These are phyloP conservation scores for Quercus cerris DNA, from an alignment of 306 rosid genomes.

Conservation along the genomic window DNA sequence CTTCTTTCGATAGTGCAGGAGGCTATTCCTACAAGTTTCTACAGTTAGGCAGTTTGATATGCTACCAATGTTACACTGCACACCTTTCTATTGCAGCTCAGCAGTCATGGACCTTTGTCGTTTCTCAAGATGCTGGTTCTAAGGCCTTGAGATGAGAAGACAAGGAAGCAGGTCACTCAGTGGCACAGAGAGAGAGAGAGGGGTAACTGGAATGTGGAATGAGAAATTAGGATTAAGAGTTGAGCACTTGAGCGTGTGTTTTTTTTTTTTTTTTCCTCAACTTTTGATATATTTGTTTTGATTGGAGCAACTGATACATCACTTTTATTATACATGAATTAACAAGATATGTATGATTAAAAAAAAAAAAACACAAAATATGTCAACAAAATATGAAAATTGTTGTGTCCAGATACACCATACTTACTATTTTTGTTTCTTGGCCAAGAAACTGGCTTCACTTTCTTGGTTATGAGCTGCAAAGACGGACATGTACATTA, in stretches of 20 bases:
- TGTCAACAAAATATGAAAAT: too few species aligned
- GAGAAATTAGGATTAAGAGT: too few species aligned
- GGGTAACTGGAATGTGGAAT: constrained; percentile 19
- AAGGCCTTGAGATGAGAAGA: constrained; percentile 22
- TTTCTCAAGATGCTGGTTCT: constrained; percentile 2
- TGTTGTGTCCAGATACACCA: too few species aligned
- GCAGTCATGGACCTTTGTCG: constrained; percentile 15
- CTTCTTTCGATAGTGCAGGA: constrained; percentile 7
- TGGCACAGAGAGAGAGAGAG: neutral
- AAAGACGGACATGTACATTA: neutral
- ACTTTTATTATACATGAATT: too few species aligned
- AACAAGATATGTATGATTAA: too few species aligned
- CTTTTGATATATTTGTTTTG: too few species aligned
- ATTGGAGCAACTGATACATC: too few species aligned
- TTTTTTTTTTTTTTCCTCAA: too few species aligned
- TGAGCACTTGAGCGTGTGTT: too few species aligned
- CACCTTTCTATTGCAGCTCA: constrained; percentile 27
- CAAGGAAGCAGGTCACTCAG: neutral
- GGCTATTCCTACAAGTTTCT: constrained; percentile 20
- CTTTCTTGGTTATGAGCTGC: neutral
- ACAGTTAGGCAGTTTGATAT: neutral
- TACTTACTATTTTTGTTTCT: too few species aligned
- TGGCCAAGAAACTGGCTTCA: constrained; percentile 2
- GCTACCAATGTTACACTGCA: constrained; percentile 12
- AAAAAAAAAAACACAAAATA: too few species aligned